Evolutionary conservation across 495 filamentous ascomycete species (phyloP), one percentile per base, ranked within the genome.

Genomic region (Amniculicola lignicola): DNA sequence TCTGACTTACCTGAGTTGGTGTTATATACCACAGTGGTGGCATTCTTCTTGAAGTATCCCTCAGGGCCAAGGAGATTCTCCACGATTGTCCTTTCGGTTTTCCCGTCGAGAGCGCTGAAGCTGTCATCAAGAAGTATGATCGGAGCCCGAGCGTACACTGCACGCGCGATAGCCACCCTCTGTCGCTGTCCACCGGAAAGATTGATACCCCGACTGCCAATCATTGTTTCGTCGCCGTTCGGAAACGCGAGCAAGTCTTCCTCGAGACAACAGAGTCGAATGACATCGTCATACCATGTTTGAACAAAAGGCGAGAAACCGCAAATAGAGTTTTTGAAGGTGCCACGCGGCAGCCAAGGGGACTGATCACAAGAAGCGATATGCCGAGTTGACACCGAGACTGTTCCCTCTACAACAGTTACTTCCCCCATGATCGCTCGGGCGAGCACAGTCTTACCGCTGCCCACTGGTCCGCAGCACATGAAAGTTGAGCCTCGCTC

Each of bases 181-280:
- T 88, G 84, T 54, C 79, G 81, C 57, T 88, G 85, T 0, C 85
- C 85, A 9, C 83, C 84, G 57, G 79, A 82, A 7, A 89, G 72
- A 2, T 75, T 74, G 49, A 84, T 75, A 0, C 84, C 86, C 50
- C 81, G 81, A 69, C 77, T 83, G 7, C 84, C 86, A 52, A 85
- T 75, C 2, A 75, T 63, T 2, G 82, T 86, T 27, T 76, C 67
- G 58, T 88, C 81, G 0, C 77, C 81, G 11, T 72, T 66, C 2
- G 80, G 60, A 25, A 63, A 33, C 27, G 49, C 31, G 25, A 43
- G 76, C 18, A 86, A 69, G 14, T 74, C 74, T 39, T 67, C 66
- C 3, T 72, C 71, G 15, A 90, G 70, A 40, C 76, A 75, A 61
- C 84, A 86, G n/a, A 78, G 82, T n/a, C 78, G 69, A n/a, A 88